Conservation (phyloP, 371 early-diverging fungal species). For the Haplosporangium sp. region DNA sequence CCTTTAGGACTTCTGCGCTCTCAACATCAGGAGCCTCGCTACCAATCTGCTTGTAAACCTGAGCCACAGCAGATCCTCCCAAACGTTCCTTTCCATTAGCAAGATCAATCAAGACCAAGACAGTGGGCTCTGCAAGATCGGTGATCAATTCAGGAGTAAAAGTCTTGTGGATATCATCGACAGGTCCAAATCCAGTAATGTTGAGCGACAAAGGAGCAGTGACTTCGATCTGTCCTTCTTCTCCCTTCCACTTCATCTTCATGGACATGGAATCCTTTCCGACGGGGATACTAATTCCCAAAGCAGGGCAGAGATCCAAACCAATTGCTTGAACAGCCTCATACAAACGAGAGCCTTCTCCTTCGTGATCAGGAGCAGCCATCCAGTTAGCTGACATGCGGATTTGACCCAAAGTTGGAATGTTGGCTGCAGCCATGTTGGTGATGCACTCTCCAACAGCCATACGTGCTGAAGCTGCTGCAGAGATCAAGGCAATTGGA, state of each 20-base stretch:
- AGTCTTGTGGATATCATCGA: slow-evolving; percentile 84
- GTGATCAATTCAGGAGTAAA: slow-evolving; percentile 87
- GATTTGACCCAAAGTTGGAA: slow-evolving; percentile 75
- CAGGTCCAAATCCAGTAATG: slow-evolving; percentile 93
- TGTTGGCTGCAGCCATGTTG: slow-evolving; percentile 90
- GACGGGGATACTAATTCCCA: slow-evolving; percentile 95
- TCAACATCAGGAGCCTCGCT: slow-evolving; percentile 90
- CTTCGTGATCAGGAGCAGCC: slow-evolving; percentile 90
- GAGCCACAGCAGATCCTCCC: slow-evolving; percentile 94
- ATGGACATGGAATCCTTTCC: slow-evolving; percentile 99
- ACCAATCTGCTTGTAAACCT: slow-evolving; percentile 91
- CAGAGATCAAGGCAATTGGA: slow-evolving; percentile 84
- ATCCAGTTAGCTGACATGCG: slow-evolving; percentile 98
- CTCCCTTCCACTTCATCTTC: slow-evolving; percentile 90
- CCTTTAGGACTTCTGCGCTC: slow-evolving; percentile 70
- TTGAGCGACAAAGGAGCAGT: slow-evolving; percentile 91
- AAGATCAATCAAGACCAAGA: slow-evolving; percentile 86
- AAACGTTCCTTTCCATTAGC: slow-evolving; percentile 87
- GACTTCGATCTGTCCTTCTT: slow-evolving; percentile 70
- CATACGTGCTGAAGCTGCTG: slow-evolving; percentile 95
- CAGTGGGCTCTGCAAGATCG: slow-evolving; percentile 60
- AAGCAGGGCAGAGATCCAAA: slow-evolving; percentile 89
- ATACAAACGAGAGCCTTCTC: slow-evolving; percentile 94
- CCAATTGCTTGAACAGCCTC: slow-evolving; percentile 95
- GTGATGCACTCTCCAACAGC: slow-evolving; percentile 93